Evolutionary conservation across 2,329 filamentous ascomycete species (phyloP), one percentile per base, ranked within the genome.

Genomic region (Xylariaceae sp.): DNA sequence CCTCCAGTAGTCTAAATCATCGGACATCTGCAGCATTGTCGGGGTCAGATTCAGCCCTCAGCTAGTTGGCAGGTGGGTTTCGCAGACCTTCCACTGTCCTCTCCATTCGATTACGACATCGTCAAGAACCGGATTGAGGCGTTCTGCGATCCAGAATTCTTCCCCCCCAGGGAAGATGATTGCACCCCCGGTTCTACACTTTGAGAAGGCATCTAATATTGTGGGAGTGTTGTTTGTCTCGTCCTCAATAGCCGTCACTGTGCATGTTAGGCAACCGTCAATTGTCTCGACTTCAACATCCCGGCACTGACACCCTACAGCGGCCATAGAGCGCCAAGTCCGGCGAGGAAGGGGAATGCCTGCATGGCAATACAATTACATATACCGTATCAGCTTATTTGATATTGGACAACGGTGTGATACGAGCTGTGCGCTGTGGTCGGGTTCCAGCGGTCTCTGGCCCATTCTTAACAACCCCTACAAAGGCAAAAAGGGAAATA

Each of bases 1-100:
- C 46, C 79, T 71, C 79, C 79, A 82, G 63, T 81, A 81, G 16
- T 64, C 62, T n/a, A 81, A 65, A 60, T 82, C 68, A 43, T 75
- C 70, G 2, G 76, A 78, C 55, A 78, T 72, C 48, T 51, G 11
- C 3, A 42, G 7, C n/a, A n/a, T n/a, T n/a, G n/a, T n/a, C n/a
- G n/a, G n/a, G n/a, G n/a, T n/a, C n/a, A n/a, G n/a, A n/a, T n/a
- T n/a, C n/a, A n/a, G n/a, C n/a, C n/a, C n/a, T n/a, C n/a, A n/a
- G n/a, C n/a, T n/a, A n/a, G n/a, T n/a, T n/a, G n/a, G n/a, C n/a
- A n/a, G n/a, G n/a, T n/a, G n/a, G n/a, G n/a, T n/a, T n/a, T n/a
- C n/a, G n/a, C n/a, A n/a, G 10, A 53, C 50, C 41, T 70, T 73
- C 78, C 78, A 82, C 43, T 71, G 66, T 1, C 79, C 80, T 19